These are phyloP conservation scores for Calycina herbarum DNA, from an alignment of 2,329 filamentous ascomycete species.

Conservation along the genomic window DNA sequence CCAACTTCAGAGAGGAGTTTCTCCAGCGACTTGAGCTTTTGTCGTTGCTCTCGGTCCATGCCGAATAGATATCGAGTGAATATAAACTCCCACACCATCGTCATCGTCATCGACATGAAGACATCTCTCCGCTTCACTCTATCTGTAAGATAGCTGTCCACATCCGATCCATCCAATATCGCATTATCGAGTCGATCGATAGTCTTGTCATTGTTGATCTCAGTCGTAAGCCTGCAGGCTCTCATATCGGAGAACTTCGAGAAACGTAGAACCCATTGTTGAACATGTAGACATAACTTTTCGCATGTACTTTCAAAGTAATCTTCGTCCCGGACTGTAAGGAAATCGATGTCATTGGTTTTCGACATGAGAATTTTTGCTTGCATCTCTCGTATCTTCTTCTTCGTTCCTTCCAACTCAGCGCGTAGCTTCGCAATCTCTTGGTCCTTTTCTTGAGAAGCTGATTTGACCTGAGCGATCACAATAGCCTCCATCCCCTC, in stretches of 20 bases:
- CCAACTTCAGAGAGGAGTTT: slow-evolving; percentile 89
- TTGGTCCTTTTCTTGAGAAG: slow-evolving; percentile 77
- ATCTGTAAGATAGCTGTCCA: slow-evolving; percentile 83
- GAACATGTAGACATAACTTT: slow-evolving; percentile 90
- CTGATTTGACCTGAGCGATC: slow-evolving; percentile 59
- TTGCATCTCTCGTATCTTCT: slow-evolving; percentile 58
- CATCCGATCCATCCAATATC: slow-evolving; percentile 90
- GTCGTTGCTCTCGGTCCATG: slow-evolving; percentile 95
- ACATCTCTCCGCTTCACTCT: slow-evolving; percentile 87
- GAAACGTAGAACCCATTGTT: slow-evolving; percentile 97
- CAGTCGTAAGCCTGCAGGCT: slow-evolving; percentile 76
- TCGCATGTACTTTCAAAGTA: slow-evolving; percentile 95
- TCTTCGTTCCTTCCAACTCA: slow-evolving; percentile 72
- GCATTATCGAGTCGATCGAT: slow-evolving; percentile 93
- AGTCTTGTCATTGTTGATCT: slow-evolving; percentile 89
- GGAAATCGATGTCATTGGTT: slow-evolving; percentile 68
- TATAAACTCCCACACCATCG: slow-evolving; percentile 98
- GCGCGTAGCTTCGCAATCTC: slow-evolving; percentile 77
- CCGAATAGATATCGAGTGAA: slow-evolving; percentile 98
- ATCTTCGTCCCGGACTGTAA: slow-evolving; percentile 82
- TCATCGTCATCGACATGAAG: slow-evolving; percentile 99
- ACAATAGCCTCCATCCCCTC: slow-evolving; percentile 63
- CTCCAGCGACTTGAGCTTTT: slow-evolving; percentile 95
- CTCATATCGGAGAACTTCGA: slow-evolving; percentile 96
- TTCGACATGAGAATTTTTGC: slow-evolving; percentile 58